Evolutionary conservation across 2,329 filamentous ascomycete species (phyloP).

Genomic region (Rutstroemia sp.): DNA sequence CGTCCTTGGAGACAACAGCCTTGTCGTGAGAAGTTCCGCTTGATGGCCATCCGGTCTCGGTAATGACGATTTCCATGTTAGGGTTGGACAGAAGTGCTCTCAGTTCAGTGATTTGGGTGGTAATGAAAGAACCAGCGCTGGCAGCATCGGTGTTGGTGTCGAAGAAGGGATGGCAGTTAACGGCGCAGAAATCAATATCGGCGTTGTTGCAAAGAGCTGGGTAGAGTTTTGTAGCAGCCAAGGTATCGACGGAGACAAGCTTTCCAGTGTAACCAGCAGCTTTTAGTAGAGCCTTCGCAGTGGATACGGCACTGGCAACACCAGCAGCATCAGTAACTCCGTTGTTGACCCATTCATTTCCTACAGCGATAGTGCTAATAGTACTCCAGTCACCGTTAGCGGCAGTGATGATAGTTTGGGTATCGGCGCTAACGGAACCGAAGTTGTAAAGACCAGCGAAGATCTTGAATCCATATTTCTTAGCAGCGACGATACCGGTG

Average conservation of each 20-base stretch:
- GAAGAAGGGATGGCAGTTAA: constrained; percentile 83
- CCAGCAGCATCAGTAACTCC: constrained; percentile 43
- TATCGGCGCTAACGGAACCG: constrained; percentile 31
- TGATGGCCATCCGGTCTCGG: constrained; percentile 80
- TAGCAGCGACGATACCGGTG: constrained; percentile 57
- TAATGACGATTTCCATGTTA: constrained; percentile 60
- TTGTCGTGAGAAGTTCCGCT: constrained; percentile 55
- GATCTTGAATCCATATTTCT: constrained; percentile 57
- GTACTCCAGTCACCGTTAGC: constrained; percentile 57
- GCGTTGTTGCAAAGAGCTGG: constrained; percentile 63
- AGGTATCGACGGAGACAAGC: constrained; percentile 76
- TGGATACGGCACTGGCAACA: constrained; percentile 51
- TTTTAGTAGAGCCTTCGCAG: constrained; percentile 51
- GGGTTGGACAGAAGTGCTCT: constrained; percentile 35
- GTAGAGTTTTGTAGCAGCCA: constrained; percentile 57
- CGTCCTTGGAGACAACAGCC: constrained; percentile 60
- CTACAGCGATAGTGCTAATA: constrained; percentile 67
- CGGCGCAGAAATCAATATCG: constrained; percentile 60
- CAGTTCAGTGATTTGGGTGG: constrained; percentile 43
- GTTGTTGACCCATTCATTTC: constrained; percentile 73
- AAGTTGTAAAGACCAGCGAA: constrained; percentile 71
- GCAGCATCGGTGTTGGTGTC: constrained; percentile 53
- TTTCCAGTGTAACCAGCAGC: constrained; percentile 60
- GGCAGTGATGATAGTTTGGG: constrained; percentile 53
- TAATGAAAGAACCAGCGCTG: constrained; percentile 61